Base-by-base conservation (phyloP, 768 basidiomycete species). In the Suillus placidus region DNA sequence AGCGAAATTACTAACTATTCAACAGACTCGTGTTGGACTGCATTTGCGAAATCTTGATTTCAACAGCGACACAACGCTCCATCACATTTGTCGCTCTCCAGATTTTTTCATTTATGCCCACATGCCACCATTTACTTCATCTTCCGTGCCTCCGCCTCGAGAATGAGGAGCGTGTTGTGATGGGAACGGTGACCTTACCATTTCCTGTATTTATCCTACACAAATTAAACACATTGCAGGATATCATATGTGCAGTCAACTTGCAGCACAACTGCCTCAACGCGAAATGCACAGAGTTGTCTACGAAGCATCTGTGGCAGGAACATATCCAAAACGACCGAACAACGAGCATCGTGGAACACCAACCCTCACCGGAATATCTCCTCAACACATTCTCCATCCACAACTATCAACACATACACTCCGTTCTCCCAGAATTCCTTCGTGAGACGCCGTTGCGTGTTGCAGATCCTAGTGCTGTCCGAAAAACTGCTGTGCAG, bases 371-470 rank as follows among this genome's bases (percentile, higher is more conserved):
- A 7, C 6, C 13, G 2, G 60, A 64, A 14, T 72, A 67, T 51
- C 37, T 71, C 30, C 58, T 71, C 35, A 72, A 72, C 64, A 67
- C 52, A 5, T 37, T 64, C 34, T 66, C 68, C 4, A 63, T 72
- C 34, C 71, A 71, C 51, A 72, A 72, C 30, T 69, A 70, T 38
- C 49, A 66, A 26, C 61, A 64, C 13, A 66, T 66, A 8, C 62
- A n/a, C 30, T 52, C 66, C 23, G 42, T 55, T 20, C n/a, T 66
- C 30, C 62, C 62, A 42, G 52, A 64, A 23, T 42, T 7, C 3
- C 61, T 66, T 37, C 30, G n/a, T 10, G 56, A 66, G 57, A 16
- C 54, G 1, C 60, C 60, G n/a, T 38, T 23, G 38, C 34, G 32
- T 23, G 52, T 54, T 12, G 30, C 37, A 37, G 51, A 63, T 63